phyloP scores from a whole-genome alignment of 306 rosid species.

The Begonia masoniana region DNA sequence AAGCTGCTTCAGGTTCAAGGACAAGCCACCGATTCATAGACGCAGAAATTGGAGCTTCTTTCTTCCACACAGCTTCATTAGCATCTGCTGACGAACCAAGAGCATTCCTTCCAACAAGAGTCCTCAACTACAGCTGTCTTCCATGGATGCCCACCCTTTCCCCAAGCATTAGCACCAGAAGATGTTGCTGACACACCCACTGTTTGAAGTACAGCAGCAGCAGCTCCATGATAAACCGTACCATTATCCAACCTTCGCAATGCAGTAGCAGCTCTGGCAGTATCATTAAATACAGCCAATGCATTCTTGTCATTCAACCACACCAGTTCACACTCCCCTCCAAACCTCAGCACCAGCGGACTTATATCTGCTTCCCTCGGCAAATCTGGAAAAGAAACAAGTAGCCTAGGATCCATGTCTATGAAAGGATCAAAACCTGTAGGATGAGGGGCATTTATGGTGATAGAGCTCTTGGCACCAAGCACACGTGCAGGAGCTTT shows the following conservation, averaged over 20 bases:
- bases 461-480: slow-evolving; percentile 63
- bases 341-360: slow-evolving; percentile 81
- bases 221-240: slow-evolving; percentile 67
- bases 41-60: slow-evolving; percentile 57
- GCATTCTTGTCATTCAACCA: slow-evolving; percentile 98
- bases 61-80: slow-evolving; percentile 55
- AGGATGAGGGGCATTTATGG: slow-evolving; percentile 32
- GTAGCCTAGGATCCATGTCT: slow-evolving; percentile 91
- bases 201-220: slow-evolving; percentile 30
- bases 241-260: slow-evolving; percentile 95
- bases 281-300: slow-evolving; percentile 74
- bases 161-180: slow-evolving; percentile 53
- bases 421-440: slow-evolving; percentile 56
- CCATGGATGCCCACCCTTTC: slow-evolving; percentile 53
- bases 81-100: slow-evolving; percentile 38
- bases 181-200: slow-evolving; percentile 26
- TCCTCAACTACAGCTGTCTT: slow-evolving; percentile 58
- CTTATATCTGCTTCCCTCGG: slow-evolving; percentile 87
- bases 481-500: slow-evolving; percentile 64
- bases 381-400: slow-evolving; percentile 80
- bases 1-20: slow-evolving; percentile 35
- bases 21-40: slow-evolving; percentile 57
- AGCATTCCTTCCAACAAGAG: slow-evolving; percentile 51
- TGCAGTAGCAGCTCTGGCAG: slow-evolving; percentile 92
- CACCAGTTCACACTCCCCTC: slow-evolving; percentile 89